Evolutionary conservation across 169 alveolate genomes (phyloP).

Genomic region (Plasmodium coatneyi): DNA sequence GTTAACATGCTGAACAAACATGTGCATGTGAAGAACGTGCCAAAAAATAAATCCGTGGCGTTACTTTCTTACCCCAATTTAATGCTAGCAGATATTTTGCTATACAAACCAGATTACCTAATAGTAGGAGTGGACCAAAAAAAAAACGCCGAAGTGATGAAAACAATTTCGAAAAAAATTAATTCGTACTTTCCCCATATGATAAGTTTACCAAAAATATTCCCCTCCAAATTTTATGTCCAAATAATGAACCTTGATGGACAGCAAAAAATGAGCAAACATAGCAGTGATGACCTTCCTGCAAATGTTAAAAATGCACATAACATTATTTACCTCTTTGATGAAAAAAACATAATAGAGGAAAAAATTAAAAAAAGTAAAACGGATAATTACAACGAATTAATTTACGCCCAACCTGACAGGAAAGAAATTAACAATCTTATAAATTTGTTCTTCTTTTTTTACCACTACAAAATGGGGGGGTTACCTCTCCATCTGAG

Average conservation of each 20-base stretch:
- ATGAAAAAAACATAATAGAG: conserved; percentile 50
- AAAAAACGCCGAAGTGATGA: conserved; percentile 48
- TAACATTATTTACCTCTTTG: conserved; percentile 54
- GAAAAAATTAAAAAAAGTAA: conserved; percentile 47
- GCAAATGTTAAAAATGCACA: background rate
- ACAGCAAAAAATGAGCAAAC: conserved; percentile 62
- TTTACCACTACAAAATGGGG: conserved; percentile 29
- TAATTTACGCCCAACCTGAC: conserved; percentile 22
- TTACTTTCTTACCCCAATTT: conserved; percentile 68
- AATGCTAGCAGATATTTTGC: conserved; percentile 67
- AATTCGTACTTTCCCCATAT: background rate
- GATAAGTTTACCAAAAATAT: conserved; percentile 25
- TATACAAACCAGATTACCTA: conserved; percentile 55
- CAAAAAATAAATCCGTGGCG: conserved; percentile 37
- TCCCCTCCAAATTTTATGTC: conserved; percentile 17
- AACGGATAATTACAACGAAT: conserved; percentile 52
- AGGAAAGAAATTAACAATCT: conserved; percentile 68
- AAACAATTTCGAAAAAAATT: conserved; percentile 54
- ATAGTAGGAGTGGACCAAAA: conserved; percentile 63
- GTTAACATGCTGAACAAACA: conserved; percentile 44
- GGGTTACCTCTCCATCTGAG: background rate
- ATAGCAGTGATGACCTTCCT: background rate
- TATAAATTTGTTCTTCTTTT: conserved; percentile 45
- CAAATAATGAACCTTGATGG: conserved; percentile 72
- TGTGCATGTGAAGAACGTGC: conserved; percentile 35